Percentiles rank a stretch among this genome's conserved stretches.
These are phyloP conservation scores for Stereum hirsutum DNA, from an alignment of 1,284 basidiomycete species.

Conservation along the genomic window DNA sequence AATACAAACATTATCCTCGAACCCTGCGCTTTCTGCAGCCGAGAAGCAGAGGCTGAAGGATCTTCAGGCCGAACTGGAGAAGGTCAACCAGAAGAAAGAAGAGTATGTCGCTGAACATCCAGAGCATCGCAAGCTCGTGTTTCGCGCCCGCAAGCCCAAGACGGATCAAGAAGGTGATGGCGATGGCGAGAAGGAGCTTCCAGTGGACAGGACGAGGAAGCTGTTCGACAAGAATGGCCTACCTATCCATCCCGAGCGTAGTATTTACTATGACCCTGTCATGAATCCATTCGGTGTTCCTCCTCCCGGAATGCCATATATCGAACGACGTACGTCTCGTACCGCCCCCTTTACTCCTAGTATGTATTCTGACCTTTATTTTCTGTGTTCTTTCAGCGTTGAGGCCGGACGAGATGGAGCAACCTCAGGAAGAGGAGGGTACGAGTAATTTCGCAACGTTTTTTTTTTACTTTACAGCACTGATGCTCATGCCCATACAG, in stretches of 20 bases:
- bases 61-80: slow-evolving; percentile 71
- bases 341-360: background rate
- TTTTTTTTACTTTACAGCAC: background rate
- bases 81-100: slow-evolving; percentile 77
- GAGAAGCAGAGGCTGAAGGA: slow-evolving; percentile 50
- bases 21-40: slow-evolving; percentile 29
- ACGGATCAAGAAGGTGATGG: slow-evolving; percentile 36
- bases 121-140: slow-evolving; percentile 77
- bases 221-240: slow-evolving; percentile 77
- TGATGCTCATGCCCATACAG: slow-evolving; percentile 3
- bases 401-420: slow-evolving; percentile 49
- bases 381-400: slow-evolving; percentile 40
- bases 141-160: slow-evolving; percentile 34
- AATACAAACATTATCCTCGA: slow-evolving; percentile 51
- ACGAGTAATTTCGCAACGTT: slow-evolving; percentile 1
- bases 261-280: slow-evolving; percentile 87
- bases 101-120: slow-evolving; percentile 89
- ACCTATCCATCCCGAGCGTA: slow-evolving; percentile 79
- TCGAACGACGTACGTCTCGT: slow-evolving; percentile 68
- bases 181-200: slow-evolving; percentile 13
- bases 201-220: slow-evolving; percentile 43
- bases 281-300: slow-evolving; percentile 95
- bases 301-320: slow-evolving; percentile 93
- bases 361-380: background rate
- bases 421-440: slow-evolving; percentile 42